Conservation (phyloP, 805 yeast species). For the Kodamaea laetipori region DNA sequence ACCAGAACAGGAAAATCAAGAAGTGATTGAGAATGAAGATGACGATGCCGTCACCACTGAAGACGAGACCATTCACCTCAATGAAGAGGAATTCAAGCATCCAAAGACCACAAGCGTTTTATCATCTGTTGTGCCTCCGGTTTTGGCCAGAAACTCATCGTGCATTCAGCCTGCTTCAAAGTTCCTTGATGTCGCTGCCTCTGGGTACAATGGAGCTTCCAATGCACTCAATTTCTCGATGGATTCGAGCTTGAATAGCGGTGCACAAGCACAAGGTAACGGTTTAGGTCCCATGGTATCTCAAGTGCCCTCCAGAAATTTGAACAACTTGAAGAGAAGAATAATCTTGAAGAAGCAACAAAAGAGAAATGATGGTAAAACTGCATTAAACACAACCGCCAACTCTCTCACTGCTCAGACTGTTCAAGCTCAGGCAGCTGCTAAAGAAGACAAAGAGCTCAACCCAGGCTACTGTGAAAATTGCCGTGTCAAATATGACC, state of each 20-base stretch:
- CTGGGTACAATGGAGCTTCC: constrained; percentile 48
- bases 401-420: constrained; percentile 2
- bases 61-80: constrained; percentile 19
- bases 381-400: constrained; percentile 11
- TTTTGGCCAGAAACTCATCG: constrained; percentile 39
- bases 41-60: constrained; percentile 15
- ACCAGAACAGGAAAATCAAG: constrained; percentile 17
- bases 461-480: constrained; percentile 91
- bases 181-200: constrained; percentile 47
- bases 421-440: constrained; percentile 14
- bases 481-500: constrained; percentile 81
- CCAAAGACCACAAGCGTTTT: constrained; percentile 1
- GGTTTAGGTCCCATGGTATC: constrained; percentile 65
- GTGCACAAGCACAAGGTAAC: constrained; percentile 44
- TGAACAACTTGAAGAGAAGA: constrained; percentile 50
- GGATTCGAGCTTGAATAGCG: constrained; percentile 42
- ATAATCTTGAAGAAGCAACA: constrained; percentile 44
- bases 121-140: constrained; percentile 26
- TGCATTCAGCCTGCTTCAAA: constrained; percentile 43
- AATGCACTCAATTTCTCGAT: constrained; percentile 42
- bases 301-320: constrained; percentile 54
- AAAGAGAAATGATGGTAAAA: constrained; percentile 6
- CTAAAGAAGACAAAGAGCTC: constrained; percentile 31
- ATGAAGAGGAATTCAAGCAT: constrained; percentile 11
- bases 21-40: constrained; percentile 9